Conservation (phyloP, 2,329 filamentous ascomycete species). For the Zalaria sp. region DNA sequence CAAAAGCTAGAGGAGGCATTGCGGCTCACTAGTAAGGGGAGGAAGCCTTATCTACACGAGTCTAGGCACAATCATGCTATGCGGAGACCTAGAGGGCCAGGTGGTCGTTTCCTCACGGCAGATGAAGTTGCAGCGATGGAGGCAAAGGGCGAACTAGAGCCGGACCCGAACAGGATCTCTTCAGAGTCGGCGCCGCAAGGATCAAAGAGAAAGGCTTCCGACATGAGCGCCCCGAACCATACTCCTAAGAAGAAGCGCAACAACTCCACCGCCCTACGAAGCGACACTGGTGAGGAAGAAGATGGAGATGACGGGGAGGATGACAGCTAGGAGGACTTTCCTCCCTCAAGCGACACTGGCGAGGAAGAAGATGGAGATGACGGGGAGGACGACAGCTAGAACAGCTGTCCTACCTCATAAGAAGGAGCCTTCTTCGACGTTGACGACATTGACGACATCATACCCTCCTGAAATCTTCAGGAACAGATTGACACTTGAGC, state of each 20-base stretch:
- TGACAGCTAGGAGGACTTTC: conserved; percentile 5
- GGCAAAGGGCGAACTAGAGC: conserved; percentile 18
- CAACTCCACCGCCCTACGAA: conserved; percentile 12
- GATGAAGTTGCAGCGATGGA: conserved; percentile 82
- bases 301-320: conserved; percentile 24
- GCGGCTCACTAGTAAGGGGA: conserved; percentile 81
- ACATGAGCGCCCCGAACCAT: conserved; percentile 12
- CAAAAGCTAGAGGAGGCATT: conserved; percentile 90
- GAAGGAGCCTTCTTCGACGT: not conserved
- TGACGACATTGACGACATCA: not conserved
- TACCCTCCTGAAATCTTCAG: no score
- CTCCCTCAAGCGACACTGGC: conserved; percentile 9
- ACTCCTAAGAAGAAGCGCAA: conserved; percentile 9
- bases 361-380: conserved; percentile 22
- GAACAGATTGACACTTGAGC: no score
- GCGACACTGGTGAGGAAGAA: conserved; percentile 13
- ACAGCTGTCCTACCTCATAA: not conserved
- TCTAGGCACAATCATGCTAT: conserved; percentile 97
- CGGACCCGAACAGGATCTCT: not conserved
- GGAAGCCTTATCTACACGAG: conserved; percentile 94
- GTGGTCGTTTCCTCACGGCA: conserved; percentile 88
- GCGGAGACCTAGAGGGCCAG: conserved; percentile 83
- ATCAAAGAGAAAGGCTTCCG: conserved; percentile 36
- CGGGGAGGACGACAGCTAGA: conserved; percentile 15
- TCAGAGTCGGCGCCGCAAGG: conserved; percentile 17